phyloP scores from a whole-genome alignment of 2,329 filamentous ascomycete species.

The Trichophyton simii region DNA sequence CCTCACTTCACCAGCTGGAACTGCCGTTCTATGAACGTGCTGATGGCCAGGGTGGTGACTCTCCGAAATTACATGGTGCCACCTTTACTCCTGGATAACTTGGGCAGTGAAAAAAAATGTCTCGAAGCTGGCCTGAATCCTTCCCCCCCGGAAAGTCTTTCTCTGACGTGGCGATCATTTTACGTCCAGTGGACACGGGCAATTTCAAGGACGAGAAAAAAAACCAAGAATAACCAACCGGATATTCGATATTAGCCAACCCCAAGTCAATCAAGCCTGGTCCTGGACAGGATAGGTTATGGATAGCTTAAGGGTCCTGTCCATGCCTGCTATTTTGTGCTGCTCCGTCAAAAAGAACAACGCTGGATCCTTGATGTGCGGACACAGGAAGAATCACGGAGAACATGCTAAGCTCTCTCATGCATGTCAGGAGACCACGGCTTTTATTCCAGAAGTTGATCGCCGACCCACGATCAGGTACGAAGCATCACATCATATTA shows the following conservation, averaged over 20 bases:
- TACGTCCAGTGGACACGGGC: not conserved
- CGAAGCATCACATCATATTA: not conserved
- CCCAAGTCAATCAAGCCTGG: not conserved
- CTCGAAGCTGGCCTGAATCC: not conserved
- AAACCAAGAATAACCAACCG: not conserved
- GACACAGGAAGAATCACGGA: no score
- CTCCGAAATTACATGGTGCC: not conserved
- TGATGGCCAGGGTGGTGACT: not conserved
- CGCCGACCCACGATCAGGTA: not conserved
- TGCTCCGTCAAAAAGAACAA: no score
- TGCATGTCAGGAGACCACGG: not conserved
- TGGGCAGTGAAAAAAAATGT: not conserved
- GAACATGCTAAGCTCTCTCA: not conserved
- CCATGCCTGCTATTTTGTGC: no score
- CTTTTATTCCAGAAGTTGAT: not conserved
- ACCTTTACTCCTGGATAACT: not conserved
- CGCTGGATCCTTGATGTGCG: no score
- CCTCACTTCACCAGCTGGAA: not conserved
- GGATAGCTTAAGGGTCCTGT: not conserved
- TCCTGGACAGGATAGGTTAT: not conserved
- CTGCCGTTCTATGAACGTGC: not conserved
- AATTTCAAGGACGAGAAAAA: not conserved
- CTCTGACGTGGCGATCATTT: conserved; percentile 5
- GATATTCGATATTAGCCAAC: not conserved
- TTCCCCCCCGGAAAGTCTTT: not conserved